phyloP scores from a whole-genome alignment of 257 asterid species.

The Plectranthus barbatus region DNA sequence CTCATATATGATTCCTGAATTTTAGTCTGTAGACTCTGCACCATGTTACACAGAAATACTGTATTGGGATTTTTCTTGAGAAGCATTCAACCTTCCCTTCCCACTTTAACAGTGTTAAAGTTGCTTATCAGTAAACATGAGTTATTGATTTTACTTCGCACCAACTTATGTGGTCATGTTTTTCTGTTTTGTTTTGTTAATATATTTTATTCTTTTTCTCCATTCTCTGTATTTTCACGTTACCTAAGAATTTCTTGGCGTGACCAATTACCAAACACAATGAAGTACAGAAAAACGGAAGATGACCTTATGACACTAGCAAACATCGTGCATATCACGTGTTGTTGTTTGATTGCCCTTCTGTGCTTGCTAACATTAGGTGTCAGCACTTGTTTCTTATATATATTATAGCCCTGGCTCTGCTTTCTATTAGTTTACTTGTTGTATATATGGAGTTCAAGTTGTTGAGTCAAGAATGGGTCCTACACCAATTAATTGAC shows the following conservation, averaged over 20 bases:
- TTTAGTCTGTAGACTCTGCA: neutral
- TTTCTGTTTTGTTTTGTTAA: neutral
- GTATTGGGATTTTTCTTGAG: neutral
- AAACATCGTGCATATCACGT: neutral
- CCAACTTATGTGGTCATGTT: neutral
- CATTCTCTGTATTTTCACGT: neutral
- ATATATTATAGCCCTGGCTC: too few species aligned
- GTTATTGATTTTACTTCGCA: neutral
- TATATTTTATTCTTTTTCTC: neutral
- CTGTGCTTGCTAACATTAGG: neutral
- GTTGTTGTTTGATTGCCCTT: neutral
- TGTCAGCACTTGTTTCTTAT: neutral
- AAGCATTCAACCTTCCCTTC: neutral
- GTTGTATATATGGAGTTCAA: neutral
- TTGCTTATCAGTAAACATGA: neutral
- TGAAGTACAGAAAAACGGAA: neutral
- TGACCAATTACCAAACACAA: neutral
- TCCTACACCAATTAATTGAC: neutral
- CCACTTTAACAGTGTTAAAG: neutral
- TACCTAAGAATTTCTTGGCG: slow-evolving; percentile 5
- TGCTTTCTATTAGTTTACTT: neutral
- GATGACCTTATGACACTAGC: neutral
- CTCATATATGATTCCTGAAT: neutral
- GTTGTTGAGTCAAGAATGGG: neutral
- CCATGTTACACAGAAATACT: neutral